phyloP scores from a whole-genome alignment of 345 rosid species.

The Microthlaspi erraticum region DNA sequence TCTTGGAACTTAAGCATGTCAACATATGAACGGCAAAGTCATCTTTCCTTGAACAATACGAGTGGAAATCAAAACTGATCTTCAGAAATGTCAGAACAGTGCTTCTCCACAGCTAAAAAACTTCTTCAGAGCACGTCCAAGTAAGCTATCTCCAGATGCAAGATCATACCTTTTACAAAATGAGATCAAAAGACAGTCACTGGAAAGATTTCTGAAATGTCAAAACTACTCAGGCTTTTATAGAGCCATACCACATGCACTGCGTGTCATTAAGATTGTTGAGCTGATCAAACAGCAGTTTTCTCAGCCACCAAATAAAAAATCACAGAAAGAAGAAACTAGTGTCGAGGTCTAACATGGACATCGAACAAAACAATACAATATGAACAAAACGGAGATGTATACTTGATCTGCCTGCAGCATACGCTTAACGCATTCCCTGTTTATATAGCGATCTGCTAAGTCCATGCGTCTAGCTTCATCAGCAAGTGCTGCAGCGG shows the following conservation, averaged over 20 bases:
- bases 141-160: slow-evolving; percentile 97
- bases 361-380: slow-evolving; percentile 7
- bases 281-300: slow-evolving; percentile 91
- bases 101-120: slow-evolving; percentile 98
- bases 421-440: slow-evolving; percentile 98
- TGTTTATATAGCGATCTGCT: slow-evolving; percentile 92
- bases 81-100: slow-evolving; percentile 95
- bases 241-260: slow-evolving; percentile 91
- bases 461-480: slow-evolving; percentile 99
- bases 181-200: slow-evolving; percentile 25
- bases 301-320: slow-evolving; percentile 73
- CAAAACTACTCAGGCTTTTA: slow-evolving; percentile 28
- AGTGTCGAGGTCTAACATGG: slow-evolving; percentile 10
- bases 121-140: slow-evolving; percentile 92
- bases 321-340: slow-evolving; percentile 10
- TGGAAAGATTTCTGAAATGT: slow-evolving; percentile 27
- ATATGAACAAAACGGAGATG: slow-evolving; percentile 18
- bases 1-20: slow-evolving; percentile 99
- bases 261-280: slow-evolving; percentile 99
- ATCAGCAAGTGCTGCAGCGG: slow-evolving; percentile 96
- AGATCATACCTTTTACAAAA: slow-evolving; percentile 82
- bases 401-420: slow-evolving; percentile 97
- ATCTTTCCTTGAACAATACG: slow-evolving; percentile 98
- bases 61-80: slow-evolving; percentile 99
- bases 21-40: slow-evolving; percentile 95